Percentiles rank a stretch among this genome's conserved stretches.
Conservation (phyloP, 495 filamentous ascomycete species). For the Hyaloscypha bicolor region DNA sequence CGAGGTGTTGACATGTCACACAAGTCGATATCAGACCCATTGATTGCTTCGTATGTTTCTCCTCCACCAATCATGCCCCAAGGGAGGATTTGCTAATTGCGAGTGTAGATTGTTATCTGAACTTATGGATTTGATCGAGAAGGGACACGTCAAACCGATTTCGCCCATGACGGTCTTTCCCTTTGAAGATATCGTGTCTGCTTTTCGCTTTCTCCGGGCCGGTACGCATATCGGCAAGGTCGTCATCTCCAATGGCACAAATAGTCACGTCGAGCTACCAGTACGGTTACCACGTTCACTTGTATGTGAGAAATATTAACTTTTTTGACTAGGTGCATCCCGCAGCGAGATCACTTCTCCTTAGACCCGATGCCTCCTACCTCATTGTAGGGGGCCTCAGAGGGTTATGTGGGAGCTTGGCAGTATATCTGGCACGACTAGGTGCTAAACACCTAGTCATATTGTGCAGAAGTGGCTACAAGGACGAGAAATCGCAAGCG, state of each 20-base stretch:
- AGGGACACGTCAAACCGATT: constrained; percentile 35
- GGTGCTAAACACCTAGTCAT: constrained; percentile 59
- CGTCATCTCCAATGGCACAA: constrained; percentile 42
- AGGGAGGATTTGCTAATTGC: neutral
- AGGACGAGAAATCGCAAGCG: constrained; percentile 25
- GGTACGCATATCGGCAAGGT: constrained; percentile 61
- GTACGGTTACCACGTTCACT: neutral
- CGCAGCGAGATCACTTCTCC: neutral
- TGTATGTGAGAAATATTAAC: no score
- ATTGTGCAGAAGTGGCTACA: constrained; percentile 52
- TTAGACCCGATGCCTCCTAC: constrained; percentile 46
- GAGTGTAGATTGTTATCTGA: neutral
- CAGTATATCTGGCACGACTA: constrained; percentile 49
- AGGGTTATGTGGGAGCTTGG: constrained; percentile 50
- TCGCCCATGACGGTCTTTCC: constrained; percentile 39
- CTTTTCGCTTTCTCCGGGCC: constrained; percentile 49
- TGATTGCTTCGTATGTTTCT: constrained; percentile 15
- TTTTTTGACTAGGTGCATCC: neutral
- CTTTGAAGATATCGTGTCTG: constrained; percentile 45
- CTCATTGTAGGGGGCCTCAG: constrained; percentile 60
- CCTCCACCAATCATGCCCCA: neutral
- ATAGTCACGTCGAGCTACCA: constrained; percentile 14
- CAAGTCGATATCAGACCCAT: neutral
- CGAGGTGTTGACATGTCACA: constrained; percentile 3
- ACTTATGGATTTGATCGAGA: constrained; percentile 28